Evolutionary conservation across 345 rosid genomes (phyloP), one percentile per base, ranked within the genome.

Genomic region (Microcos paniculata): DNA sequence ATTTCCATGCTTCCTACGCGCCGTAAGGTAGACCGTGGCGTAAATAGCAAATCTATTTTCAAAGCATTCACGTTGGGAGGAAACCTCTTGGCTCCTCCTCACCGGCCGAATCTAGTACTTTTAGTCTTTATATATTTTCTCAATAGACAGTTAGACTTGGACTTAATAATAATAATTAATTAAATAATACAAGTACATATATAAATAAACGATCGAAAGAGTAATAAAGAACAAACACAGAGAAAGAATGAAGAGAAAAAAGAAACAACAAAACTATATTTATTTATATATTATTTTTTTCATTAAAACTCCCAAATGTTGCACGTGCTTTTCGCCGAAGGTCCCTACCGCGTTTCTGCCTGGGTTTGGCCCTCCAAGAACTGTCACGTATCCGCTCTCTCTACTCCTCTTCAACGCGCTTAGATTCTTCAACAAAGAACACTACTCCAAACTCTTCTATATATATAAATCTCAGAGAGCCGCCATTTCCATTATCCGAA

Each of bases 321-420:
- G 69, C 74, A 76, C 74, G 83, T 72, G 80, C 42, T 65, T 3
- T n/a, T 26, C 4, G 42, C 45, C 24, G 0, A 35, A n/a, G 74
- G 77, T 53, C 75, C 76, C 59, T 31, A 77, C 83, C 83, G 83
- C 83, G 83, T 80, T 14, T n/a, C 26, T 12, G n/a, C 12, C 1
- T 14, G 3, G 8, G 8, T 16, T 12, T 6, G 35, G 46, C 12
- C 43, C 0, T 23, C 31, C 65, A 51, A 55, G 24, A 43, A 16
- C 21, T 2, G 58, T 64, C 77, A 78, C 76, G 76, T 63, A 65
- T 73, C 70, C 55, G 13, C 46, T 48, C 9, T 3, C 2, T 62
- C 9, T 8, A 46, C 77, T 52, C 59, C n/a, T 16, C 43, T 26
- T 65, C 77, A 61, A 83, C 88, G 31, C 88, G 84, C 73, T 77